These are phyloP conservation scores for Lactarius hatsudake DNA, from an alignment of 768 basidiomycete species.

Conservation along the genomic window DNA sequence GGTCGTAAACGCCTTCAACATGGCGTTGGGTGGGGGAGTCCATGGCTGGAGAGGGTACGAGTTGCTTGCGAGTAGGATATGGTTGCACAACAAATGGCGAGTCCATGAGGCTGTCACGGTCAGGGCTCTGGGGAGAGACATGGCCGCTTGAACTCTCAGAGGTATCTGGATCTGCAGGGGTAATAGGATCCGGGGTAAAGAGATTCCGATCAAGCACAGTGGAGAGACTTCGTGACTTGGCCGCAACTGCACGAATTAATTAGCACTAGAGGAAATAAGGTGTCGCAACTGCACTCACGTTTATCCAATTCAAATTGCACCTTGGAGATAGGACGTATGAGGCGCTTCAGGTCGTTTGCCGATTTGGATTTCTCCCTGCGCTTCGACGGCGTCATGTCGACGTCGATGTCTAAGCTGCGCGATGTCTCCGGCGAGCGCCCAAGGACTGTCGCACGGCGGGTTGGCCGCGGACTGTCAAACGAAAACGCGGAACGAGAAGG, in stretches of 20 bases:
- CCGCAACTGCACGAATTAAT: slow-evolving; percentile 24
- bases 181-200: slow-evolving; percentile 54
- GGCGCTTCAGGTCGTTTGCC: slow-evolving; percentile 59
- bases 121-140: slow-evolving; percentile 19
- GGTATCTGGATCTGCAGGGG: slow-evolving; percentile 40
- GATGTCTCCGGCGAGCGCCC: slow-evolving; percentile 54
- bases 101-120: slow-evolving; percentile 53
- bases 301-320: slow-evolving; percentile 64
- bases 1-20: slow-evolving; percentile 75
- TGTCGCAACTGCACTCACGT: slow-evolving; percentile 41
- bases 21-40: slow-evolving; percentile 59
- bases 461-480: slow-evolving; percentile 36
- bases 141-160: slow-evolving; percentile 32
- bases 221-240: slow-evolving; percentile 27
- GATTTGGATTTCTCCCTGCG: slow-evolving; percentile 65
- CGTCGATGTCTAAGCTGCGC: slow-evolving; percentile 34
- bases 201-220: slow-evolving; percentile 56
- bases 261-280: background rate
- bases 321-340: slow-evolving; percentile 63
- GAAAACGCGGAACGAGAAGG: slow-evolving; percentile 24
- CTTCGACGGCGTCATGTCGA: slow-evolving; percentile 55
- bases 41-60: slow-evolving; percentile 35
- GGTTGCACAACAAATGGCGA: slow-evolving; percentile 66
- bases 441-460: slow-evolving; percentile 63
- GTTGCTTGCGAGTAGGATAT: slow-evolving; percentile 50